A percentile compares a stretch with the other conserved stretches of the same genome.
phyloP scores from a whole-genome alignment of 2,329 filamentous ascomycete species.

The Magnaporthiopsis rhizophila region DNA sequence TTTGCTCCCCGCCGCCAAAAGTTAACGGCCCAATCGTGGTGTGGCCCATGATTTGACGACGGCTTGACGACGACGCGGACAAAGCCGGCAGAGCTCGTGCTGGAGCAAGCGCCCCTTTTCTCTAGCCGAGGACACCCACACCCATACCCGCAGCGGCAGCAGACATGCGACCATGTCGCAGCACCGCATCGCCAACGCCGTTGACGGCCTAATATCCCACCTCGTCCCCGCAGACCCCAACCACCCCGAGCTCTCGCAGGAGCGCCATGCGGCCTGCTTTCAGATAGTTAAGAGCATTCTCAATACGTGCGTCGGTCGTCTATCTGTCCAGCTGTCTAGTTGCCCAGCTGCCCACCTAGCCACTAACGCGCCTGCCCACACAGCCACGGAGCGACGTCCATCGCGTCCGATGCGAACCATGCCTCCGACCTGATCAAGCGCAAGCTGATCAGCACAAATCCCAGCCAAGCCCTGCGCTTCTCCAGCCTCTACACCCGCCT shows the following conservation, averaged over 20 bases:
- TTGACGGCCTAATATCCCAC: constrained; percentile 70
- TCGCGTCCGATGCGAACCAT: constrained; percentile 74
- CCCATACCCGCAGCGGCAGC: neutral
- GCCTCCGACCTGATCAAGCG: constrained; percentile 88
- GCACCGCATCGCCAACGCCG: constrained; percentile 67
- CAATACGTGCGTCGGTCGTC: constrained; percentile 33
- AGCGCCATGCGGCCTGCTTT: constrained; percentile 58
- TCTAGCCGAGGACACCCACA: neutral
- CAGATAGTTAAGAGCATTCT: constrained; percentile 42
- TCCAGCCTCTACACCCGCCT: constrained; percentile 86
- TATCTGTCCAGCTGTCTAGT: constrained; percentile 3
- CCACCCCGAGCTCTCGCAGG: constrained; percentile 58
- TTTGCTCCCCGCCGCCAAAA: neutral
- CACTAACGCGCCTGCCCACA: constrained; percentile 1
- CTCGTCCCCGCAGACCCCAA: constrained; percentile 58
- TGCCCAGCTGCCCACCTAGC: constrained; percentile 2
- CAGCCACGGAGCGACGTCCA: constrained; percentile 35
- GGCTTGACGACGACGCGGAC: neutral
- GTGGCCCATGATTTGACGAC: neutral
- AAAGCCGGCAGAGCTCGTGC: neutral
- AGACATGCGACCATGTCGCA: constrained; percentile 37
- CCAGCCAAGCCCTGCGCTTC: constrained; percentile 73
- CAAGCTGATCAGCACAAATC: constrained; percentile 71
- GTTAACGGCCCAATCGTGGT: neutral
- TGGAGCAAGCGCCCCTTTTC: neutral